Evolutionary conservation across 2,329 filamentous ascomycete species (phyloP).

Genomic region (Aspergillus tanneri): DNA sequence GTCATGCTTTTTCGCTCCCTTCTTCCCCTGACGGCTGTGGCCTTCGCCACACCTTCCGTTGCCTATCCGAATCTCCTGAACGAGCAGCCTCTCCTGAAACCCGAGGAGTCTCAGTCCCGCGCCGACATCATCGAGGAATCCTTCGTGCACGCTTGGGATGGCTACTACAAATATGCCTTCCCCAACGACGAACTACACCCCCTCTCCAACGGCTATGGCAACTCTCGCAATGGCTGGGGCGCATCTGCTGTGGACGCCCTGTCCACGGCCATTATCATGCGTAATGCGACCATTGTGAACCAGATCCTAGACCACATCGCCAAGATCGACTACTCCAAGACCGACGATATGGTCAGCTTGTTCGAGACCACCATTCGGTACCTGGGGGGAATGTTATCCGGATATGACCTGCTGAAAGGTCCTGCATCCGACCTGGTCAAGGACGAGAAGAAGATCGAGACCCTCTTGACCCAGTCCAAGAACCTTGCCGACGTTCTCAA

Average conservation of each 20-base stretch:
- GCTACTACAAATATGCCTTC: conserved; percentile 72
- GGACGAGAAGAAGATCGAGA: conserved; percentile 52
- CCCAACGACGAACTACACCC: conserved; percentile 74
- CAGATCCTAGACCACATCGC: conserved; percentile 70
- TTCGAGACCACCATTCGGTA: conserved; percentile 94
- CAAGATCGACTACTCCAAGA: conserved; percentile 67
- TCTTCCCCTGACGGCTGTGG: conserved; percentile 24
- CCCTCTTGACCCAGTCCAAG: conserved; percentile 65
- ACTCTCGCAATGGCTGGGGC: conserved; percentile 81
- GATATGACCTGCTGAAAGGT: conserved; percentile 65
- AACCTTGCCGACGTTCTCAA: conserved; percentile 70
- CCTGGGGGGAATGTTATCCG: conserved; percentile 75
- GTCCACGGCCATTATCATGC: conserved; percentile 77
- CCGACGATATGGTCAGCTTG: conserved; percentile 63
- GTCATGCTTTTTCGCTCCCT: conserved; percentile 26
- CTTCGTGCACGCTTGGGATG: conserved; percentile 70
- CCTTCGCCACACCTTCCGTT: conserved; percentile 23
- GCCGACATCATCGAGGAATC: conserved; percentile 65
- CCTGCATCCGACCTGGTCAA: conserved; percentile 56
- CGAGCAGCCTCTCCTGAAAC: conserved; percentile 14
- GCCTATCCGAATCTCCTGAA: conserved; percentile 21
- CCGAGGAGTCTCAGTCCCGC: conserved; percentile 31
- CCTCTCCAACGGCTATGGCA: conserved; percentile 61
- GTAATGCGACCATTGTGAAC: conserved; percentile 63
- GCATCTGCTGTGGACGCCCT: conserved; percentile 79